A percentile compares a stretch with the other conserved stretches of the same genome.
These are phyloP conservation scores for Candida dajiaensis DNA, from an alignment of 805 yeast genomes.

Conservation along the genomic window DNA sequence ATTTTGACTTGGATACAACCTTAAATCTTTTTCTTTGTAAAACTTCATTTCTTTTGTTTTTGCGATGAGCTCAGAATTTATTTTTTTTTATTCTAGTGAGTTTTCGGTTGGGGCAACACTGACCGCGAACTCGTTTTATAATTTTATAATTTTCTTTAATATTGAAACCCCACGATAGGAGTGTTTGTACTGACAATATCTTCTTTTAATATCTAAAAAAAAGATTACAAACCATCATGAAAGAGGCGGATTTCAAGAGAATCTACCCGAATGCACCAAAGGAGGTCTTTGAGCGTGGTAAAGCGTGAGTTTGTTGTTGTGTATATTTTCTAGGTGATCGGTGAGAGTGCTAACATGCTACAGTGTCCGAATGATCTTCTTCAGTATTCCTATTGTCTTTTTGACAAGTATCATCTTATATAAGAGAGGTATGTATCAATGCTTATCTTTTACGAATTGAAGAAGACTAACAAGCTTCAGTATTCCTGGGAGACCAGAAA, in stretches of 20 bases:
- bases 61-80: conserved; percentile 6
- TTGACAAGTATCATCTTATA: conserved; percentile 16
- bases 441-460: too few species aligned
- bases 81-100: conserved; percentile 2
- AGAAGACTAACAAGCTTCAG: conserved; percentile 3
- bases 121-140: background rate
- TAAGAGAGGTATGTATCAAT: conserved; percentile 14
- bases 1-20: conserved; percentile 2
- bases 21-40: background rate
- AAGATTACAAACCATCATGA: conserved; percentile 7
- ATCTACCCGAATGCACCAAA: conserved; percentile 18
- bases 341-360: background rate
- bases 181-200: too few species aligned
- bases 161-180: background rate
- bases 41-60: too few species aligned
- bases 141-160: background rate
- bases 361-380: conserved; percentile 19
- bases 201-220: too few species aligned
- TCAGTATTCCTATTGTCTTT: conserved; percentile 17
- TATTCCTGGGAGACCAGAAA: conserved; percentile 17
- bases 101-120: background rate
- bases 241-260: conserved; percentile 16
- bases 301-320: conserved; percentile 8
- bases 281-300: conserved; percentile 17
- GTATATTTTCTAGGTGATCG: too few species aligned